Percentiles rank a stretch among this genome's conserved stretches.
These are phyloP conservation scores for Trichophyton benhamiae DNA, from an alignment of 2,329 filamentous ascomycete species.

Conservation along the genomic window DNA sequence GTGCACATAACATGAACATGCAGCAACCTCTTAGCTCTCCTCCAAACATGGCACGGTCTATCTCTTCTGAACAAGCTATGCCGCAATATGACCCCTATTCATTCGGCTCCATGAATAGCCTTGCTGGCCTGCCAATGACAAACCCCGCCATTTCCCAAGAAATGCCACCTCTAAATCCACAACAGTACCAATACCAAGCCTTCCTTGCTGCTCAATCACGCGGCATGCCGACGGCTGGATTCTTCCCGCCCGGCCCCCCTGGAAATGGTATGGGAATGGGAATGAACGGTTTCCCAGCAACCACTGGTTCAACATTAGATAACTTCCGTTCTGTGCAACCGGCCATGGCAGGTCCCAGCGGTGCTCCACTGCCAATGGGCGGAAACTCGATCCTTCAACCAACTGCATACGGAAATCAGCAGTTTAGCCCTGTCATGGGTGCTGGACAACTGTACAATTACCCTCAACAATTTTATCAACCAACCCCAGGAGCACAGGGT, in stretches of 20 bases:
- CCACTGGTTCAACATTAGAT: constrained; percentile 23
- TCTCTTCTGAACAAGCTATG: constrained; percentile 26
- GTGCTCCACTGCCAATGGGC: constrained; percentile 26
- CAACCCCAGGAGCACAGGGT: constrained; percentile 32
- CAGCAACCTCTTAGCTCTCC: constrained; percentile 25
- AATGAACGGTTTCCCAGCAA: constrained; percentile 33
- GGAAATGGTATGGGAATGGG: constrained; percentile 19
- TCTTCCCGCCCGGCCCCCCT: constrained; percentile 33
- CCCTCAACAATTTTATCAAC: constrained; percentile 39
- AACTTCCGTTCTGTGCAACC: constrained; percentile 31
- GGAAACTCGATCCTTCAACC: constrained; percentile 38
- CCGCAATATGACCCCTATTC: constrained; percentile 30
- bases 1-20: constrained; percentile 22
- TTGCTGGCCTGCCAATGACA: constrained; percentile 18
- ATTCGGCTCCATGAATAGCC: constrained; percentile 24
- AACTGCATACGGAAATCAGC: constrained; percentile 32
- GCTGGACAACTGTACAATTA: constrained; percentile 41
- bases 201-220: constrained; percentile 39
- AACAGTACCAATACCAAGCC: constrained; percentile 47
- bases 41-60: constrained; percentile 20
- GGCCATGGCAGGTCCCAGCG: constrained; percentile 26
- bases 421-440: constrained; percentile 35
- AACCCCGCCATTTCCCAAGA: constrained; percentile 27
- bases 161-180: constrained; percentile 32
- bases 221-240: constrained; percentile 31